These are phyloP conservation scores for Byssochlamys sp. DNA, from an alignment of 2,329 filamentous ascomycete genomes.

Conservation along the genomic window DNA sequence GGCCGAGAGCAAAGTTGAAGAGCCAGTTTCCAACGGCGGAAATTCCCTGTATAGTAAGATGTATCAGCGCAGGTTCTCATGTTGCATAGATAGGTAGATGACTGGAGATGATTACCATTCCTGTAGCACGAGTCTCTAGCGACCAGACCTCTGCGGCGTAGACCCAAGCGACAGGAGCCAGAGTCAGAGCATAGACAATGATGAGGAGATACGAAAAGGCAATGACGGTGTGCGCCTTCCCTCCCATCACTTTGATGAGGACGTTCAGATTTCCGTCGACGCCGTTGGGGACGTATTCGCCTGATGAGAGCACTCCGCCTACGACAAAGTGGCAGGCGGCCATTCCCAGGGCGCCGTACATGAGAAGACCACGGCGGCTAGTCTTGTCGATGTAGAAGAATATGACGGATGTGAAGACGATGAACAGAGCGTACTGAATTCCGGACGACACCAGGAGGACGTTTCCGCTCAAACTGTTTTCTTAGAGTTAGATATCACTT, in stretches of 20 bases:
- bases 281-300: constrained; percentile 34
- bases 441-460: constrained; percentile 23
- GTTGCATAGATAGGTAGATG: not conserved
- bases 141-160: constrained; percentile 59
- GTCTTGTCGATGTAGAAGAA: constrained; percentile 15
- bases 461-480: constrained; percentile 19
- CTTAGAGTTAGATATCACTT: not conserved
- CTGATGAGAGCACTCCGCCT: constrained; percentile 36
- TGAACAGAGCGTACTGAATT: constrained; percentile 24
- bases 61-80: not conserved
- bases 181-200: constrained; percentile 54
- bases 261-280: constrained; percentile 44
- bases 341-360: constrained; percentile 14
- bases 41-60: constrained; percentile 19
- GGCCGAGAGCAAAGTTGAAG: constrained; percentile 52
- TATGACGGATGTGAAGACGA: constrained; percentile 18
- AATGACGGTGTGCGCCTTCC: constrained; percentile 53
- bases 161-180: constrained; percentile 56
- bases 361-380: constrained; percentile 8
- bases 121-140: constrained; percentile 50
- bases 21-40: constrained; percentile 48
- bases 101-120: constrained; percentile 37
- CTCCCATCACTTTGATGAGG: constrained; percentile 43
- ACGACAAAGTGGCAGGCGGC: constrained; percentile 40
- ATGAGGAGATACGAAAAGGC: constrained; percentile 57